Evolutionary conservation across 805 yeast species (phyloP), one percentile per base, ranked within the genome.

Genomic region (Nakazawaea populi): DNA sequence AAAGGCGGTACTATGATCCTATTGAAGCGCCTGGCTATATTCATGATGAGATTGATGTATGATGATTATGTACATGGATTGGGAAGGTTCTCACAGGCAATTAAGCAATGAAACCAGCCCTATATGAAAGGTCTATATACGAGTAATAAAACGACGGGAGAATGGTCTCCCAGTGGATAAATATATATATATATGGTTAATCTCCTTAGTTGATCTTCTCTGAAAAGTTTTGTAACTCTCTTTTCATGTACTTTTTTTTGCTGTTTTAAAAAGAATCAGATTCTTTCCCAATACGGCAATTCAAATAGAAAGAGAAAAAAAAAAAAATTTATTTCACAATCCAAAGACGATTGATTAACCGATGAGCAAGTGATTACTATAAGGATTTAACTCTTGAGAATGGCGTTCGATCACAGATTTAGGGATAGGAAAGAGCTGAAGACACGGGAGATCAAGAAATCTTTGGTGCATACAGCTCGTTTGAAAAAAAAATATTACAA

Each of bases 401-500:
- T 18, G 24, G 24, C 46, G 40, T 55, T 52, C 38, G 11, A 27
- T 11, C 42, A 42, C 18, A 56, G 52, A 24, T 57, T 58, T 42
- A 48, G 49, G 18, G 55, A 56, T 6, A 68, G 67, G 27, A 63
- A 60, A 49, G 66, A 67, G 46, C 57, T 59, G 12, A 67, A 67
- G 52, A 58, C 61, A 54, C 76, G 79, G 49, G 97, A 89, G 54
- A 91, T 91, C 60, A 84, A 85, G 59, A 79, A 76, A 60, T 85
- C 94, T 10, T 75, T 91, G 56, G 77, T 80, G 0, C 95, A 89
- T 61, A 79, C 89, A 54, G 88, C 96, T 11, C 77, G 94, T 59
- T 76, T 91, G 56, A 80, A 89, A 71, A 87, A 84, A 65, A 82
- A 80, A 46, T 91, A 91, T 62, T 83, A 88, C 72, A 89, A 90